A percentile compares a stretch with the other conserved stretches of the same genome.
These are phyloP conservation scores for Macrocybe gigantea DNA, from an alignment of 768 basidiomycete species.

Conservation along the genomic window DNA sequence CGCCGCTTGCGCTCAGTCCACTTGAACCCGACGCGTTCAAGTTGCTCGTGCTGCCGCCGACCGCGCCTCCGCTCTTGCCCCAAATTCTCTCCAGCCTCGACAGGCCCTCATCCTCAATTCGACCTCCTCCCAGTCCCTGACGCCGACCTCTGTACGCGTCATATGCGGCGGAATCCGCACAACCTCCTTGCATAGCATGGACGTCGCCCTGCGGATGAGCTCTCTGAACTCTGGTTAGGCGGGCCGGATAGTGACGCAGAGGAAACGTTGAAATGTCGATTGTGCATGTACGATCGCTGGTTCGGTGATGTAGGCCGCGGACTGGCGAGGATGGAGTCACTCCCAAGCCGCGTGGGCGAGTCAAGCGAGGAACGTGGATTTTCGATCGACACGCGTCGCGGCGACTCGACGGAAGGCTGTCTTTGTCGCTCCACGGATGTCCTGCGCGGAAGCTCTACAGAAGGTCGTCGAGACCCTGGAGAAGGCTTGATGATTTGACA, in stretches of 20 bases:
- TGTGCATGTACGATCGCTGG: slow-evolving; percentile 45
- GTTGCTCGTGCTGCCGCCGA: slow-evolving; percentile 36
- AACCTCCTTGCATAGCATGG: slow-evolving; percentile 62
- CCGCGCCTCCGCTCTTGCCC: slow-evolving; percentile 51
- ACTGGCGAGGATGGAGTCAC: slow-evolving; percentile 39
- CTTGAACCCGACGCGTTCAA: slow-evolving; percentile 22
- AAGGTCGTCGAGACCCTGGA: slow-evolving; percentile 25
- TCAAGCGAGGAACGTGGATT: slow-evolving; percentile 19
- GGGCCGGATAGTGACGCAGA: slow-evolving; percentile 44
- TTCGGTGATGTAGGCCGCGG: slow-evolving; percentile 40
- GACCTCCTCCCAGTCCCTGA: slow-evolving; percentile 69
- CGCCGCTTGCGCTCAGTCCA: slow-evolving; percentile 46
- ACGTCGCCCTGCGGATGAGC: slow-evolving; percentile 58
- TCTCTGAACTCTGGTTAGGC: slow-evolving; percentile 58
- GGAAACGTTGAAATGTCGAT: slow-evolving; percentile 55
- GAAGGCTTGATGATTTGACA: slow-evolving; percentile 29
- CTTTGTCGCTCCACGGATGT: slow-evolving; percentile 21
- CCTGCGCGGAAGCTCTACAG: slow-evolving; percentile 27
- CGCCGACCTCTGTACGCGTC: slow-evolving; percentile 40
- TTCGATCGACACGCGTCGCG: slow-evolving; percentile 34
- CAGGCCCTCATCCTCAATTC: slow-evolving; percentile 59
- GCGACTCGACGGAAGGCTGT: slow-evolving; percentile 14
- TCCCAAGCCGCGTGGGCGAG: slow-evolving; percentile 18
- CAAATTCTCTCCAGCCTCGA: slow-evolving; percentile 70
- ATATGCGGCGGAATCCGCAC: slow-evolving; percentile 54